These are phyloP conservation scores for Triticum urartu DNA, from an alignment of 176 grass and related monocot genomes.

Conservation along the genomic window DNA sequence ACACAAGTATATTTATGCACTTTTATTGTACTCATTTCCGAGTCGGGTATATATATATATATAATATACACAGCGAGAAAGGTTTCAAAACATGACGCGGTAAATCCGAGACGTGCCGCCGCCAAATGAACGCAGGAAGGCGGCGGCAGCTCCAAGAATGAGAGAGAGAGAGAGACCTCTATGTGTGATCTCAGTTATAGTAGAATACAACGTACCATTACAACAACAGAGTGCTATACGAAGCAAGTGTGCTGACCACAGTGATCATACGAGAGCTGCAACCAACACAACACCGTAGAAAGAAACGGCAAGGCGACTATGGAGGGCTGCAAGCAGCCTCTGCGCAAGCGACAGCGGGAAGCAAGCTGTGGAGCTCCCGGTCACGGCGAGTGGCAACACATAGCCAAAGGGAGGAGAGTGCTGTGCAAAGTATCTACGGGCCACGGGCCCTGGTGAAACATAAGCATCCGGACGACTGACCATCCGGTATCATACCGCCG, in stretches of 20 bases:
- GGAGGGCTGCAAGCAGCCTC: conserved; percentile 11
- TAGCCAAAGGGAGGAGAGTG: not conserved
- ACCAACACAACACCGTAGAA: not conserved
- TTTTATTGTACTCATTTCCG: conserved; percentile 14
- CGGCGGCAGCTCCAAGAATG: conserved; percentile 6
- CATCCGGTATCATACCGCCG: conserved; percentile 77
- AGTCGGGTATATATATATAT: not conserved
- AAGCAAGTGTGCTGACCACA: not conserved
- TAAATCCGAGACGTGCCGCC: not conserved
- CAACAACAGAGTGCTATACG: conserved; percentile 34
- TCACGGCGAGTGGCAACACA: conserved; percentile 24
- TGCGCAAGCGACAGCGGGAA: not conserved
- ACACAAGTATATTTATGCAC: conserved; percentile 7
- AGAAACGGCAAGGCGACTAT: not conserved
- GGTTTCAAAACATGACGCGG: not conserved
- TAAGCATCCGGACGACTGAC: conserved; percentile 54
- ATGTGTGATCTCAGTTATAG: not conserved
- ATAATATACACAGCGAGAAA: not conserved
- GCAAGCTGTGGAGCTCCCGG: not conserved
- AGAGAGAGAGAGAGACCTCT: not conserved
- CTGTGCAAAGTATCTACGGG: conserved; percentile 28
- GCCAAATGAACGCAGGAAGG: conserved; percentile 6
- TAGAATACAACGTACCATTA: conserved; percentile 2
- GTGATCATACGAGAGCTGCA: not conserved
- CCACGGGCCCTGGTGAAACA: conserved; percentile 67